Base-by-base conservation (phyloP, 257 asterid species). In the Solanum sejunctum region DNA sequence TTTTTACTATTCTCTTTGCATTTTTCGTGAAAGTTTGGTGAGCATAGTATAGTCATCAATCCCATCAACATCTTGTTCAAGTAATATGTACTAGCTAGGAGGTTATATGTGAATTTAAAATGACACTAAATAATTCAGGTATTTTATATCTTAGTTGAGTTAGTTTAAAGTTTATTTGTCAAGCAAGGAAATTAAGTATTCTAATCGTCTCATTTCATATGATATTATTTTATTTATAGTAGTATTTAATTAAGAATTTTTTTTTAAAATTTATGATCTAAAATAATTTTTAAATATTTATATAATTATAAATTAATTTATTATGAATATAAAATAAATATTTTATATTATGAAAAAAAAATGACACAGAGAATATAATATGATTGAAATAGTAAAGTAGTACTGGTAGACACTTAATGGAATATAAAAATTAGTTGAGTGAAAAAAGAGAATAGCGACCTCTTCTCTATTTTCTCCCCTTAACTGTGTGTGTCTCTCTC, bases 391-490 rank as follows among this genome's bases (percentile, higher is more conserved):
- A 26, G 56, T 43, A 18, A 77, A 69, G 17, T 52, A 51, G 82
- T 77, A 23, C 64, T 26, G n/a, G 64, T 26, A 26, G 26, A 70
- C 58, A 77, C 61, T 77, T 51, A 26, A 52, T 77, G 82, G 82
- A 77, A 77, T 36, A 52, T 84, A 83, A 86, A 60, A 83, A 80
- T 82, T 70, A 75, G 83, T 78, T 86, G 88, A 87, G 85, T 87
- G 58, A 88, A 83, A 90, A 84, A 87, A 85, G 84, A 88, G 80
- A 88, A 90, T 85, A 90, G 90, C 93, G 93, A 93, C 95, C 86
- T 87, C 88, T 91, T 91, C 91, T 88, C 86, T 88, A 39, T 73
- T 20, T 64, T 45, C 85, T 82, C 88, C 71, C 71, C 86, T 81
- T 45, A n/a, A 75, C 61, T 72, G 87, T 87, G 85, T 86, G 86